A percentile compares a stretch with the other conserved stretches of the same genome.
These are phyloP conservation scores for Dothiorella sarmentorum DNA, from an alignment of 2,329 filamentous ascomycete species.

Conservation along the genomic window DNA sequence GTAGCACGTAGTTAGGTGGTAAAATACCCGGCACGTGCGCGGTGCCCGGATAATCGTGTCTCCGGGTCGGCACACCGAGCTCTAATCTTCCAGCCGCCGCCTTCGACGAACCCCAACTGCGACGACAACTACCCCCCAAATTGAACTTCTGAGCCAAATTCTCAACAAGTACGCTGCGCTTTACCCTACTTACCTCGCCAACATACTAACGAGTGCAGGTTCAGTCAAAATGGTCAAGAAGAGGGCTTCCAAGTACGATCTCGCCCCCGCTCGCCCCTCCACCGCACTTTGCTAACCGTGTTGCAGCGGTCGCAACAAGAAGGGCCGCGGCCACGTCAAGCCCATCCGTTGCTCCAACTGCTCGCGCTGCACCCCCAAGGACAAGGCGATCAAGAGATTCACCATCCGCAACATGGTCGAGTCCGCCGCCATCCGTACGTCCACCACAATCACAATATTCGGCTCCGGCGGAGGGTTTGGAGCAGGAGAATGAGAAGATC, in stretches of 20 bases:
- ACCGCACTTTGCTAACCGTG: constrained; percentile 31
- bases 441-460: constrained; percentile 14
- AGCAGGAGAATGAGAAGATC: constrained; percentile 19
- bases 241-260: constrained; percentile 67
- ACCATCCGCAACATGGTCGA: constrained; percentile 99
- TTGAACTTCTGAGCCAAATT: constrained; percentile 2
- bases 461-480: constrained; percentile 6
- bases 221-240: constrained; percentile 71
- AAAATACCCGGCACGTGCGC: too few species aligned
- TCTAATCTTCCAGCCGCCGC: too few species aligned
- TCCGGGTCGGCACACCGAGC: too few species aligned
- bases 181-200: background rate
- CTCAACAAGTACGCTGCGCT: background rate
- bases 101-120: too few species aligned
- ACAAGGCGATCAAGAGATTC: constrained; percentile 99
- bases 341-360: constrained; percentile 92
- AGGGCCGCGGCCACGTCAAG: constrained; percentile 99
- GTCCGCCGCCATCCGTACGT: constrained; percentile 98
- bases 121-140: constrained; percentile 1
- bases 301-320: constrained; percentile 95
- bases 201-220: constrained; percentile 35
- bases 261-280: constrained; percentile 20
- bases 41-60: too few species aligned
- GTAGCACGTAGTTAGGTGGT: too few species aligned
- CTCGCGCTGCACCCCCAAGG: constrained; percentile 85